Conservation (phyloP, 371 early-diverging fungal genomes). For the Blakeslea trispora region DNA sequence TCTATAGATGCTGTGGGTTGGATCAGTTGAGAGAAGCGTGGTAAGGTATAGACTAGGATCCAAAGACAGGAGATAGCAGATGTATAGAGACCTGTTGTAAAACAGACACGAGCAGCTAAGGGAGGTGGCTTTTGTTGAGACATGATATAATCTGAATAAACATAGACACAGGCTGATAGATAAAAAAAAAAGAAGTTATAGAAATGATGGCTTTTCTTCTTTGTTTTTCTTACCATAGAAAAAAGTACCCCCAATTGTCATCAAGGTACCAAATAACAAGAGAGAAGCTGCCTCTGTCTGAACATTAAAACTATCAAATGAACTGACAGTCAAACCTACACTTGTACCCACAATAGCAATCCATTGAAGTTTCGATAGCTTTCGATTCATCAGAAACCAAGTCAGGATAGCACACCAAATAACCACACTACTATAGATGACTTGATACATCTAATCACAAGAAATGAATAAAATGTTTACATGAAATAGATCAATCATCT, state of each 20-base stretch:
- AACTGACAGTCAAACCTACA: constrained; percentile 67
- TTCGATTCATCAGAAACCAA: constrained; percentile 59
- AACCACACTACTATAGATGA: constrained; percentile 74
- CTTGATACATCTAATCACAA: constrained; percentile 77
- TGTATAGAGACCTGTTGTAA: constrained; percentile 56
- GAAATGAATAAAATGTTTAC: too few species aligned
- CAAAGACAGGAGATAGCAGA: constrained; percentile 43
- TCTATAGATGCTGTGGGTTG: constrained; percentile 23
- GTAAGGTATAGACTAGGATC: constrained; percentile 53
- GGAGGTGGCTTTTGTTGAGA: constrained; percentile 49
- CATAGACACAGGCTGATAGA: constrained; percentile 52
- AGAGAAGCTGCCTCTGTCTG: constrained; percentile 3
- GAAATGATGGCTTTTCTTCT: background rate
- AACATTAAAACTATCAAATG: constrained; percentile 30
- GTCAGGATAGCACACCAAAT: constrained; percentile 79
- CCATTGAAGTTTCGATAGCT: constrained; percentile 64
- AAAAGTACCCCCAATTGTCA: constrained; percentile 60
- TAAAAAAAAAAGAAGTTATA: background rate
- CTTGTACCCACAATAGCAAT: constrained; percentile 67
- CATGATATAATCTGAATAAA: constrained; percentile 56
- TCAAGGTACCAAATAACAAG: constrained; percentile 52
- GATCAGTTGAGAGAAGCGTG: constrained; percentile 42
- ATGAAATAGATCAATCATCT: too few species aligned
- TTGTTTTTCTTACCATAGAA: constrained; percentile 47
- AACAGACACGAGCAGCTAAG: constrained; percentile 51